Evolutionary conservation across 2,329 filamentous ascomycete species (phyloP), one percentile per base, ranked within the genome.

Genomic region (Trichoderma sp.): DNA sequence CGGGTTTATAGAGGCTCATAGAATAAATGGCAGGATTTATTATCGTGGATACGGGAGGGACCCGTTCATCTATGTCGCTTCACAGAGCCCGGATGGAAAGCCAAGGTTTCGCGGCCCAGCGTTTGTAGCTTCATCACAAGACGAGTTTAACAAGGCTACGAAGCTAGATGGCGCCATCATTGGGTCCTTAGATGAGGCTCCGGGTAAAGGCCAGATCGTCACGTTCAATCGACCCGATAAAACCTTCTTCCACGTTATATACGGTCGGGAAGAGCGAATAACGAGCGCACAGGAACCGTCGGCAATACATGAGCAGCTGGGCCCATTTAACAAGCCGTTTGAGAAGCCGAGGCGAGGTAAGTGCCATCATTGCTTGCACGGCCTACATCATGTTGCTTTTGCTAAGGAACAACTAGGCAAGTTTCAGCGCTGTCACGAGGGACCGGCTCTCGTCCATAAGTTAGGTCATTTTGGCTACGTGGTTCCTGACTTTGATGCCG

Each of bases 31-130:
- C 58, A 79, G 74, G 26, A 81, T 85, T 55, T 88, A 83, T 79
- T 86, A 82, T 74, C 82, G 84, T 32, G 86, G 86, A 2, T 87
- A 87, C 72, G 85, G 86, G 15, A 78, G 76, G 1, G 85, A 88
- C 71, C 83, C 83, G 34, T 88, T 84, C 72, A 77, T 85, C 2
- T 87, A 87, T 71, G 79, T 81, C 53, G 77, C 79, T 17, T 79
- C 81, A 1, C 74, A 32, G 72, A 81, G 39, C 39, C 17, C 39
- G 4, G 39, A 47, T 47, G 39, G 39, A 17, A 47, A 47, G 8
- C 39, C 39, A 17, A 47, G 39, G 17, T 47, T 47, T 47, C 17
- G 39, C 7, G 39, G 39, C 17, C 39, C 39, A 47, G 39, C 39
- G 17, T 47, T 47, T 47, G 39, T 47, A 17, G 39, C 39, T n/a